Evolutionary conservation across 2,329 filamentous ascomycete genomes (phyloP).

Genomic region (Clonostachys sp.): DNA sequence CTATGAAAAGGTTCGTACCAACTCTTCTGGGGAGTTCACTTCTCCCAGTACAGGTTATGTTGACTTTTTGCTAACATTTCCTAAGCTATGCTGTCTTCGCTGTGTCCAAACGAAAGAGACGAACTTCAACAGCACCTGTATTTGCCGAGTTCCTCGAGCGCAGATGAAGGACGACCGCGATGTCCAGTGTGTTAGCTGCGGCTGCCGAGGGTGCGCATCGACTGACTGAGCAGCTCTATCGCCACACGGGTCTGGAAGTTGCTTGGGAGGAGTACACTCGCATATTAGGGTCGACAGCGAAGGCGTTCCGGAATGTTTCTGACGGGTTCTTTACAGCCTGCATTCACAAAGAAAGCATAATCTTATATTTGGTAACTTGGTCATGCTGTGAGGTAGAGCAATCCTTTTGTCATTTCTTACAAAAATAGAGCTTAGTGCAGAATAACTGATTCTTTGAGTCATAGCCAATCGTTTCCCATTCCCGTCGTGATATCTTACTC

Average conservation of each 20-base stretch:
- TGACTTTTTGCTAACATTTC: constrained; percentile 12
- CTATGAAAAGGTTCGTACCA: constrained; percentile 77
- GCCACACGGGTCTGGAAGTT: too few species aligned
- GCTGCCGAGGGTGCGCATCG: constrained; percentile 85
- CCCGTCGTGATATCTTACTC: neutral
- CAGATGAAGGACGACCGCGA: constrained; percentile 87
- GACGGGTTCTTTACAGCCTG: too few species aligned
- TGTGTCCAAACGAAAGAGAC: constrained; percentile 99
- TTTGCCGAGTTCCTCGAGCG: constrained; percentile 88
- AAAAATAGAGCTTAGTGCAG: too few species aligned
- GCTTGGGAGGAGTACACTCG: too few species aligned
- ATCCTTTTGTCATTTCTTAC: too few species aligned
- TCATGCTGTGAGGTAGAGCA: too few species aligned
- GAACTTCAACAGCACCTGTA: constrained; percentile 96
- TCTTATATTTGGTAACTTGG: too few species aligned
- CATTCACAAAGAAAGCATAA: too few species aligned
- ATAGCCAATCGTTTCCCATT: neutral
- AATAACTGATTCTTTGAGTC: neutral
- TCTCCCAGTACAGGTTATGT: neutral
- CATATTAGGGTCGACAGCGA: too few species aligned
- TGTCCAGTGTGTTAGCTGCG: constrained; percentile 92
- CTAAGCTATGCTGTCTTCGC: constrained; percentile 82
- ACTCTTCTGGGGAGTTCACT: neutral
- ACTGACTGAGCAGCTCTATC: constrained; percentile 55
- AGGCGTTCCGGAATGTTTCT: too few species aligned